These are phyloP conservation scores for Aspergillus aculeatinus DNA, from an alignment of 2,329 filamentous ascomycete genomes.

Conservation along the genomic window DNA sequence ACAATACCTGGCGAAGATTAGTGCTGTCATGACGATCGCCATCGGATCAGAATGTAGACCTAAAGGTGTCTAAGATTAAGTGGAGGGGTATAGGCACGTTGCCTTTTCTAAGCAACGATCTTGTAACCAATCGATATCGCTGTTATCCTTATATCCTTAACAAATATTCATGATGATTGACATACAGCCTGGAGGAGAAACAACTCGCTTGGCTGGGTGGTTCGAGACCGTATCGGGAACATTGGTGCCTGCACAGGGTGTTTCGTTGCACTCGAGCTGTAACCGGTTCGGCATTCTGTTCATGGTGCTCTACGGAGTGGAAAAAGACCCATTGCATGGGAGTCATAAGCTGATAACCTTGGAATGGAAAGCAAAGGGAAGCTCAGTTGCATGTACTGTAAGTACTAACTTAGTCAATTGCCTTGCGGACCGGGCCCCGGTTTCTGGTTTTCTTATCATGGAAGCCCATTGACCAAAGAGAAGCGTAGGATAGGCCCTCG, in stretches of 20 bases:
- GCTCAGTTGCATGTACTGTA: too few species aligned
- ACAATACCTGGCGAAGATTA: not conserved
- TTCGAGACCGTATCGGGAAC: too few species aligned
- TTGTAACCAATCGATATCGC: not conserved
- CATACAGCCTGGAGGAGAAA: not conserved
- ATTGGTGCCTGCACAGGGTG: too few species aligned
- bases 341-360: too few species aligned
- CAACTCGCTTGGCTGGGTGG: too few species aligned
- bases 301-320: too few species aligned
- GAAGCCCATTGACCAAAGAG: slow-evolving; percentile 2
- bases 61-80: not conserved
- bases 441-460: not conserved
- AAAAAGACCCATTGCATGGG: too few species aligned
- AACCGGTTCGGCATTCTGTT: too few species aligned
- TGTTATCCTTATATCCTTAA: not conserved
- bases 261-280: too few species aligned
- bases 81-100: not conserved
- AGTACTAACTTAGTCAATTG: too few species aligned
- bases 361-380: too few species aligned
- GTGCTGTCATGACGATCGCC: not conserved
- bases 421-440: not conserved
- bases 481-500: not conserved
- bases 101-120: not conserved
- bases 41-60: not conserved
- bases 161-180: not conserved